Evolutionary conservation across 148 eudicot genomes (phyloP).

Genomic region (Selenicereus undatus): DNA sequence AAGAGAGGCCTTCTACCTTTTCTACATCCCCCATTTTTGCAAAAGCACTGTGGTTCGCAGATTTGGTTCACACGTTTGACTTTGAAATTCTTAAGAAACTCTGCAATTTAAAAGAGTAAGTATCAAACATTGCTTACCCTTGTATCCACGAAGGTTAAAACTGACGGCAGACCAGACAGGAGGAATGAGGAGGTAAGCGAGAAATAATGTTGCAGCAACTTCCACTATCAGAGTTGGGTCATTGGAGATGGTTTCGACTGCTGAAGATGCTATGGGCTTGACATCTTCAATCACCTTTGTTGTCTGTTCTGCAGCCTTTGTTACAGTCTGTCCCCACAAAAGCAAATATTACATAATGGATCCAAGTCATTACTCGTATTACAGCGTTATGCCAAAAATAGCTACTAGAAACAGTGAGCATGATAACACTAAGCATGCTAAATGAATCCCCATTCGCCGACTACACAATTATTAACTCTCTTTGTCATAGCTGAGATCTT

Average conservation of each 20-base stretch:
- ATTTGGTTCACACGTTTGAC: not conserved
- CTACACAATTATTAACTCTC: too few relatives aligned
- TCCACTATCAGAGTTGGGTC: constrained; percentile 60
- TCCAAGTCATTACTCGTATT: not conserved
- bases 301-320: constrained; percentile 78
- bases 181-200: constrained; percentile 73
- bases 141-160: constrained; percentile 80
- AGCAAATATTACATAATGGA: constrained; percentile 5
- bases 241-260: constrained; percentile 63
- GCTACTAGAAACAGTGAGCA: too few relatives aligned
- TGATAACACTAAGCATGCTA: not conserved
- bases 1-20: not conserved
- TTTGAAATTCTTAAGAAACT: not conserved
- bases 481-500: too few relatives aligned
- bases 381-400: not conserved
- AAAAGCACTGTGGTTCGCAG: not conserved
- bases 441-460: not conserved
- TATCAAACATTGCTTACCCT: constrained; percentile 43
- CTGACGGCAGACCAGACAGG: constrained; percentile 65
- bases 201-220: constrained; percentile 61
- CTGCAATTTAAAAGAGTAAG: not conserved
- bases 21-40: not conserved
- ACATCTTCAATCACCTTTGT: constrained; percentile 65
- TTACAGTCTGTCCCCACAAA: constrained; percentile 55
- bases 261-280: constrained; percentile 76